phyloP scores from a whole-genome alignment of 345 rosid genomes.

The Syzygium aqueum region DNA sequence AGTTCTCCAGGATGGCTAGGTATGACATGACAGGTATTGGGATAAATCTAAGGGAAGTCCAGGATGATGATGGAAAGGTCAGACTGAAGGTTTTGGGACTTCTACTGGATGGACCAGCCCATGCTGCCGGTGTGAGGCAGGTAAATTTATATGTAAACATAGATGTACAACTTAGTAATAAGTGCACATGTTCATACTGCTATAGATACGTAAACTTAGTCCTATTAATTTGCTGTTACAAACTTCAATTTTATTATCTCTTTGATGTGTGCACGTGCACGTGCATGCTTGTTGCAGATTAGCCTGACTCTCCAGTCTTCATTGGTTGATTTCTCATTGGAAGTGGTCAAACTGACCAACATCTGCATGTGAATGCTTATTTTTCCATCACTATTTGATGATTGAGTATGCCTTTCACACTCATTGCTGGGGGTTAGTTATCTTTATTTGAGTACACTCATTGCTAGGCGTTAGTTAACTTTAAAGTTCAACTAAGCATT shows the following conservation, averaged over 20 bases:
- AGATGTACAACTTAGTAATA: neutral
- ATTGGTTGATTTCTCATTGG: neutral
- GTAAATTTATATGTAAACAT: conserved; percentile 15
- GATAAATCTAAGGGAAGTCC: conserved; percentile 84
- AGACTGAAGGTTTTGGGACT: conserved; percentile 78
- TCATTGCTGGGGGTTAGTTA: neutral
- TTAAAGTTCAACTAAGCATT: neutral
- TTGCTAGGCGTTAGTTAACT: neutral
- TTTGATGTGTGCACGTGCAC: neutral
- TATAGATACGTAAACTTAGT: neutral
- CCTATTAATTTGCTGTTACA: neutral
- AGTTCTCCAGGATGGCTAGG: conserved; percentile 97
- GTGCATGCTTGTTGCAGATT: neutral
- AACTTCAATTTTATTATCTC: neutral
- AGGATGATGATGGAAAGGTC: conserved; percentile 50
- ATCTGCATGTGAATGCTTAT: neutral
- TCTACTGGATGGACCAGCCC: conserved; percentile 84
- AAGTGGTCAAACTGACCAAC: neutral
- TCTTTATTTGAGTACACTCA: neutral
- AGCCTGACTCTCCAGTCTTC: neutral
- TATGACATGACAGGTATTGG: conserved; percentile 93
- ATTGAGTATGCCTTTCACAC: neutral
- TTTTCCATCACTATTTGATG: neutral
- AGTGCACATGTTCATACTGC: neutral
- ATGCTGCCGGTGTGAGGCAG: conserved; percentile 81